Evolutionary conservation across 768 basidiomycete genomes (phyloP).

Genomic region (Amanita phalloides): DNA sequence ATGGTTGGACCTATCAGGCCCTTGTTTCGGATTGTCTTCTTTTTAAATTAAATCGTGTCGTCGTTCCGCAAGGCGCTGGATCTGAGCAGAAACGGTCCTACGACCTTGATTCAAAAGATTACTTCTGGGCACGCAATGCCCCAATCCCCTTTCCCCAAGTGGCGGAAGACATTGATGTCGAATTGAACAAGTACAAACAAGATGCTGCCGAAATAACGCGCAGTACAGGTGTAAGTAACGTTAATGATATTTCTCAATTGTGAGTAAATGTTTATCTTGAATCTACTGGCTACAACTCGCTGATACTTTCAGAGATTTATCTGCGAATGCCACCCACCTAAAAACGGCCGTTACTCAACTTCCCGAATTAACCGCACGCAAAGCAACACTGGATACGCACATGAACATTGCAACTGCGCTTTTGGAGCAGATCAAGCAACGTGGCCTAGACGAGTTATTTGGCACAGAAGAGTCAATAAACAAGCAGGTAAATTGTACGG

Average conservation of each 20-base stretch:
- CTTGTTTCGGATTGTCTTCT: constrained; percentile 96
- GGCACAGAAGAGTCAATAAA: constrained; percentile 87
- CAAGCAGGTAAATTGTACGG: constrained; percentile 51
- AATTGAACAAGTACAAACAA: constrained; percentile 86
- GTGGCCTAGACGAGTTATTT: constrained; percentile 95
- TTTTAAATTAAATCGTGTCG: constrained; percentile 92
- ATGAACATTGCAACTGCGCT: constrained; percentile 99
- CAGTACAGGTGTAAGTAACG: constrained; percentile 91
- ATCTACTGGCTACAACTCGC: neutral
- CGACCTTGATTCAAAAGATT: constrained; percentile 96
- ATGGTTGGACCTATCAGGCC: constrained; percentile 99
- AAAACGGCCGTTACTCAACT: constrained; percentile 97
- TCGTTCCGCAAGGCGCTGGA: constrained; percentile 53
- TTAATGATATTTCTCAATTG: constrained; percentile 93
- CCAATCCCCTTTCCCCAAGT: constrained; percentile 97
- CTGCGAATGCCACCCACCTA: constrained; percentile 86
- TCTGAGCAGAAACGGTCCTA: constrained; percentile 64
- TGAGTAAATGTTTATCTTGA: constrained; percentile 24
- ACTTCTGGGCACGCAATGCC: constrained; percentile 97
- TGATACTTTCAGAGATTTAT: constrained; percentile 56
- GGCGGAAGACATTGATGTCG: constrained; percentile 91
- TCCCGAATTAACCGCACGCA: constrained; percentile 93
- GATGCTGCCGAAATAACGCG: constrained; percentile 96
- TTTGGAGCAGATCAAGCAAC: constrained; percentile 88
- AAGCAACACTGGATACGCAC: constrained; percentile 93